A percentile compares a stretch with the other conserved stretches of the same genome.
Evolutionary conservation across 1,284 basidiomycete species (phyloP).

Genomic region (Apiotrichum porosum): DNA sequence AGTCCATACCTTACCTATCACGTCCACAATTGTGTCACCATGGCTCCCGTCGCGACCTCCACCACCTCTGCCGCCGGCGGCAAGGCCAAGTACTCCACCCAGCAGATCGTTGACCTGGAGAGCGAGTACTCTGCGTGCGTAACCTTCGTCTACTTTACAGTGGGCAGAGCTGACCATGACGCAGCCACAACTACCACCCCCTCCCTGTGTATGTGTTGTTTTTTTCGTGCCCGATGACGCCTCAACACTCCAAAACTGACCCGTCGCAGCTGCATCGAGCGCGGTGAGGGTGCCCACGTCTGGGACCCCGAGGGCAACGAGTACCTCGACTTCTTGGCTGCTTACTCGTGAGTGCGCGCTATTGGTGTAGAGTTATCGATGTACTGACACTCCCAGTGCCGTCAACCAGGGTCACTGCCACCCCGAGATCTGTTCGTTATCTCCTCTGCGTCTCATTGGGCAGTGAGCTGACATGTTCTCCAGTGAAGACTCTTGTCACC

Average conservation of each 20-base stretch:
- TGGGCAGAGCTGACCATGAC: too few species aligned
- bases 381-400: too few species aligned
- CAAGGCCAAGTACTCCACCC: conserved; percentile 48
- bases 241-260: background rate
- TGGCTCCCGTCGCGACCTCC: conserved; percentile 40
- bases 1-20: too few species aligned
- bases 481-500: conserved; percentile 71
- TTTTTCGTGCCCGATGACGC: background rate
- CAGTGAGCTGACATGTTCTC: conserved; percentile 39
- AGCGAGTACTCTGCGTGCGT: conserved; percentile 55
- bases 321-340: conserved; percentile 93
- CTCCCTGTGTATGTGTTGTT: conserved; percentile 61
- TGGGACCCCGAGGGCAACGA: conserved; percentile 94
- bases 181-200: conserved; percentile 92
- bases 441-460: background rate
- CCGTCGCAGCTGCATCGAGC: conserved; percentile 67
- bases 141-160: conserved; percentile 21
- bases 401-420: conserved; percentile 95
- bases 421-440: conserved; percentile 52
- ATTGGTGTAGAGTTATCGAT: too few species aligned
- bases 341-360: conserved; percentile 75
- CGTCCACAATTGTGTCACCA: too few species aligned
- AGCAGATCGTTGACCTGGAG: conserved; percentile 74
- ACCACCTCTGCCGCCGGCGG: conserved; percentile 44
- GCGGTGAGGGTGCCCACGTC: conserved; percentile 81